Evolutionary conservation across 352 stramenopile genomes (phyloP).

Genomic region (Phytophthora nicotianae): DNA sequence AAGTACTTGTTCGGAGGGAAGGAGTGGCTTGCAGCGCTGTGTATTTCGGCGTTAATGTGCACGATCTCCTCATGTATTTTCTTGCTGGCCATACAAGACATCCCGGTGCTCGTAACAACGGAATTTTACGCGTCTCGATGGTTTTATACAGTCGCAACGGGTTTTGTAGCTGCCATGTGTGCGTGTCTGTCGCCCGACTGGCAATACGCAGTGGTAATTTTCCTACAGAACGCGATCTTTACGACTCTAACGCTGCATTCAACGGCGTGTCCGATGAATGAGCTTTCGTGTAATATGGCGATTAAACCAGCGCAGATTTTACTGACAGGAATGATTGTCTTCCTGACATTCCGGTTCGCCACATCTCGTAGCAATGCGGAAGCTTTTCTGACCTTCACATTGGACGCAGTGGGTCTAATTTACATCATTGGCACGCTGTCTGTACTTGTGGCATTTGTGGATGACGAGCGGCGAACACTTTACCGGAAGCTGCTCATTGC

Average conservation of each 20-base stretch:
- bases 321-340: slow-evolving; percentile 39
- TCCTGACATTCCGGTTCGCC: slow-evolving; percentile 54
- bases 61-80: slow-evolving; percentile 41
- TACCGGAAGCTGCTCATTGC: slow-evolving; percentile 72
- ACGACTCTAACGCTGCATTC: slow-evolving; percentile 61
- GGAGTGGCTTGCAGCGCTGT: slow-evolving; percentile 51
- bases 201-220: slow-evolving; percentile 51
- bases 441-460: slow-evolving; percentile 61
- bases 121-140: slow-evolving; percentile 59
- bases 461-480: slow-evolving; percentile 53
- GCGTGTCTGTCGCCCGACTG: slow-evolving; percentile 56
- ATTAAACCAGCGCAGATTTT: slow-evolving; percentile 44
- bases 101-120: slow-evolving; percentile 41
- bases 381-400: slow-evolving; percentile 48
- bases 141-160: slow-evolving; percentile 51
- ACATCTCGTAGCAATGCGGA: slow-evolving; percentile 35
- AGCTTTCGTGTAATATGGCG: slow-evolving; percentile 46
- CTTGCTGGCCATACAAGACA: slow-evolving; percentile 32
- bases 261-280: slow-evolving; percentile 62
- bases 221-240: slow-evolving; percentile 53
- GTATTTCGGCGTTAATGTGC: slow-evolving; percentile 40
- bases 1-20: slow-evolving; percentile 32
- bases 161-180: slow-evolving; percentile 48
- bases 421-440: slow-evolving; percentile 69
- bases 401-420: slow-evolving; percentile 60